Evolutionary conservation across 2,329 filamentous ascomycete species (phyloP).

Genomic region (Xylariaceae sp.): DNA sequence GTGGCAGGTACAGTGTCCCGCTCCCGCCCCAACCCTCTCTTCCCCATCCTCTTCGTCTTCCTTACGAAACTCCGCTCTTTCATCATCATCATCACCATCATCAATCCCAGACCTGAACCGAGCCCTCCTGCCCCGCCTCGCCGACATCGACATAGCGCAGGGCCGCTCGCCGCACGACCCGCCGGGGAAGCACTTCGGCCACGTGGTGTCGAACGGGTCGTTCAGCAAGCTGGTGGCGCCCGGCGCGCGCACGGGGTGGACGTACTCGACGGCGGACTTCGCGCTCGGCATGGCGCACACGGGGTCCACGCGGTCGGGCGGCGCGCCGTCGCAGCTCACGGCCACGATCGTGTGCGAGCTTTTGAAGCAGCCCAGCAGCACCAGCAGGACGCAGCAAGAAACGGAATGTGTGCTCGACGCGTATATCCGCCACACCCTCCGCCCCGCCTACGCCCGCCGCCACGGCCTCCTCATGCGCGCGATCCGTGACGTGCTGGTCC

Average conservation of each 20-base stretch:
- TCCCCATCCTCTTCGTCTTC: background rate
- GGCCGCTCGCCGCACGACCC: slow-evolving; percentile 53
- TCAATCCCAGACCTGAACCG: slow-evolving; percentile 29
- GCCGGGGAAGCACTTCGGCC: slow-evolving; percentile 64
- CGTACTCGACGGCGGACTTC: slow-evolving; percentile 66
- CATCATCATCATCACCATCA: slow-evolving; percentile 5
- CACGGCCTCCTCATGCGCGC: slow-evolving; percentile 61
- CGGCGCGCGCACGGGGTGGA: slow-evolving; percentile 73
- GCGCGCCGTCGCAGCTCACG: slow-evolving; percentile 61
- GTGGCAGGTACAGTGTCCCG: slow-evolving; percentile 62
- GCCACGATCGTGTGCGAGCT: slow-evolving; percentile 59
- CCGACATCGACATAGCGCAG: slow-evolving; percentile 76
- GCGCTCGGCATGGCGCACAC: slow-evolving; percentile 58
- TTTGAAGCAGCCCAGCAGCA: slow-evolving; percentile 37
- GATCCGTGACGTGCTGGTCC: slow-evolving; percentile 64
- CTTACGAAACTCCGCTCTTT: too few relatives aligned
- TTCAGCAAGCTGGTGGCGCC: slow-evolving; percentile 89
- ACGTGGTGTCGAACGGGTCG: slow-evolving; percentile 83
- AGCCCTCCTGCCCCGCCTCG: slow-evolving; percentile 73
- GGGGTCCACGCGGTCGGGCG: slow-evolving; percentile 61
- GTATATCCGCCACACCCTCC: slow-evolving; percentile 50
- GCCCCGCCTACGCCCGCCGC: slow-evolving; percentile 53
- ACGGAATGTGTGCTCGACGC: slow-evolving; percentile 42
- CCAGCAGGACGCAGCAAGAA: background rate
- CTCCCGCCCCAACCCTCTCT: background rate